Evolutionary conservation across 495 filamentous ascomycete species (phyloP).

Genomic region (Penicillium lividum): DNA sequence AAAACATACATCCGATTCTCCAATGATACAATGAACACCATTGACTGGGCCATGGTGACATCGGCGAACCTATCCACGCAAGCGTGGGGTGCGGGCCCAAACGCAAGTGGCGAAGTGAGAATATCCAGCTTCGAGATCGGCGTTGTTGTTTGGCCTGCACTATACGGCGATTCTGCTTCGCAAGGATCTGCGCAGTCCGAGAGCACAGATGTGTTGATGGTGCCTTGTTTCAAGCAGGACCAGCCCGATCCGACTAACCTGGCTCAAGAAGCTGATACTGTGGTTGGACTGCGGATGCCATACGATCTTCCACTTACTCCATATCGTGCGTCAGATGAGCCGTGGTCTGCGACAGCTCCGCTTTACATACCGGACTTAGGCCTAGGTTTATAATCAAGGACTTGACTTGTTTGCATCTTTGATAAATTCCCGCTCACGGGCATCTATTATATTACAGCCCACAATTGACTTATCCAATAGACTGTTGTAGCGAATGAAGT

Average conservation of each 20-base stretch:
- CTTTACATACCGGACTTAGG: conserved; percentile 72
- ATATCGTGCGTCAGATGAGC: conserved; percentile 63
- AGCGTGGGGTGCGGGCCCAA: conserved; percentile 74
- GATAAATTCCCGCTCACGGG: no score
- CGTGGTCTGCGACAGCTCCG: conserved; percentile 73
- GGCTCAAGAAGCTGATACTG: conserved; percentile 7
- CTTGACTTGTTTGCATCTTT: no score
- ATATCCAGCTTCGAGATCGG: conserved; percentile 86
- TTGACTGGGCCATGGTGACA: conserved; percentile 86
- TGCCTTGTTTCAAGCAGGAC: conserved; percentile 67
- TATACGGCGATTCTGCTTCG: conserved; percentile 50
- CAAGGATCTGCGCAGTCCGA: background rate
- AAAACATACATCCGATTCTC: conserved; percentile 84
- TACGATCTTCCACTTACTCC: conserved; percentile 75
- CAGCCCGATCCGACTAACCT: conserved; percentile 30
- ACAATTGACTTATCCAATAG: no score
- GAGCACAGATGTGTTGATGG: conserved; percentile 54
- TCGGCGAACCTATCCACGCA: conserved; percentile 88
- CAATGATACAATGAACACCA: conserved; percentile 44
- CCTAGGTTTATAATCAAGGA: conserved; percentile 30
- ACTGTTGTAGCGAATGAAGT: no score
- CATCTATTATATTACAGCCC: no score
- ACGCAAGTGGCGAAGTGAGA: conserved; percentile 57
- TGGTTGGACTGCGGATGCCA: conserved; percentile 74
- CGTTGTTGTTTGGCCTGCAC: conserved; percentile 78